These are phyloP conservation scores for Ammopiptanthus mongolicus DNA, from an alignment of 306 rosid species.

Conservation along the genomic window DNA sequence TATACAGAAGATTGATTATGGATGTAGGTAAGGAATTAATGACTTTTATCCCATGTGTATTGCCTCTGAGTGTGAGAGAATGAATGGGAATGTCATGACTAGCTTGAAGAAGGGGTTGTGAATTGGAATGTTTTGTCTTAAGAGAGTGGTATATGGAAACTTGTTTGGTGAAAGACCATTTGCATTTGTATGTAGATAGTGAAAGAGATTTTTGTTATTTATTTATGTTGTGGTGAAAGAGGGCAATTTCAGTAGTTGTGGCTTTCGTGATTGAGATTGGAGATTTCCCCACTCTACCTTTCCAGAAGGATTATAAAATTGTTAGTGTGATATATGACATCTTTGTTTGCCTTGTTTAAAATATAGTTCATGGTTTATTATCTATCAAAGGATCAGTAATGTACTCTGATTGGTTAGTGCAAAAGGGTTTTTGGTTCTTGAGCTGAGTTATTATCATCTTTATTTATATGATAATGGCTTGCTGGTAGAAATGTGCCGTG, in stretches of 20 bases:
- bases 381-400: background rate
- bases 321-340: background rate
- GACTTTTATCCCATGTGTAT: conserved; percentile 7
- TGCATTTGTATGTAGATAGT: background rate
- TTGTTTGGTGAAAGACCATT: background rate
- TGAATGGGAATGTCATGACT: background rate
- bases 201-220: background rate
- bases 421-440: background rate
- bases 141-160: background rate
- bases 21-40: background rate
- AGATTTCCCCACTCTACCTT: background rate
- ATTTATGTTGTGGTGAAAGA: background rate
- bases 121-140: background rate
- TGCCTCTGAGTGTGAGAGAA: background rate
- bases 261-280: background rate
- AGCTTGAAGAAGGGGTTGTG: background rate
- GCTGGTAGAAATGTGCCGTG: background rate
- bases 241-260: conserved; percentile 6
- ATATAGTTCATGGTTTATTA: background rate
- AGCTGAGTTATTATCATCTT: background rate
- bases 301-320: background rate
- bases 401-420: conserved; percentile 1
- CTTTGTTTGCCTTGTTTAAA: background rate
- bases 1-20: background rate
- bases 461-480: conserved; percentile 1